These are phyloP conservation scores for Fusarium drepaniforme DNA, from an alignment of 2,329 filamentous ascomycete species.

Conservation along the genomic window DNA sequence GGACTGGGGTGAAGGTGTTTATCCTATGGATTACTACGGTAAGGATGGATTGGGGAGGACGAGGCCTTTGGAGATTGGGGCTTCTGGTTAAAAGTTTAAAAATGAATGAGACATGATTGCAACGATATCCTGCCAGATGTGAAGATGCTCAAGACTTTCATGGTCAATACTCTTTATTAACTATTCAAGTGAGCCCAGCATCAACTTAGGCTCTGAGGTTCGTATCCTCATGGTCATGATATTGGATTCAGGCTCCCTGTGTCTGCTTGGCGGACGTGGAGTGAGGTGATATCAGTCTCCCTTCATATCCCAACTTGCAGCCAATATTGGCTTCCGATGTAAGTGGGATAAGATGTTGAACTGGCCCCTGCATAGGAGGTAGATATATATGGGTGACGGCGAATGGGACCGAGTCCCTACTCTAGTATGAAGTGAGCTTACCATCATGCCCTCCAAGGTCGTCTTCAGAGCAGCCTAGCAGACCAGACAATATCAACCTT, in stretches of 20 bases:
- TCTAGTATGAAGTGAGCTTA: background rate
- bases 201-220: background rate
- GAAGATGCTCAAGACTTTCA: background rate
- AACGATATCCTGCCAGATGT: background rate
- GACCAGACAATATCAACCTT: background rate
- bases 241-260: no score
- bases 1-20: slow-evolving; percentile 81
- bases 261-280: background rate
- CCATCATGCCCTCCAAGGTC: background rate
- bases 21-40: slow-evolving; percentile 99
- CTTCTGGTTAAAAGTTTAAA: slow-evolving; percentile 28
- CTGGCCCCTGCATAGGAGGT: no score
- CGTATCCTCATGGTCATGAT: background rate
- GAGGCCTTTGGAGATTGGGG: slow-evolving; percentile 58
- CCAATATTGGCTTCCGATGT: background rate
- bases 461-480: background rate
- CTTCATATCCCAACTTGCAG: background rate
- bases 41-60: slow-evolving; percentile 91
- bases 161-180: background rate
- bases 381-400: background rate
- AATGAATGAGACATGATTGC: slow-evolving; percentile 8
- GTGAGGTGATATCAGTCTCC: background rate
- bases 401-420: background rate
- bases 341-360: no score
- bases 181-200: background rate